Evolutionary conservation across 169 alveolate genomes (phyloP), one percentile per base, ranked within the genome.

Genomic region (Plasmodium billcollinsi): DNA sequence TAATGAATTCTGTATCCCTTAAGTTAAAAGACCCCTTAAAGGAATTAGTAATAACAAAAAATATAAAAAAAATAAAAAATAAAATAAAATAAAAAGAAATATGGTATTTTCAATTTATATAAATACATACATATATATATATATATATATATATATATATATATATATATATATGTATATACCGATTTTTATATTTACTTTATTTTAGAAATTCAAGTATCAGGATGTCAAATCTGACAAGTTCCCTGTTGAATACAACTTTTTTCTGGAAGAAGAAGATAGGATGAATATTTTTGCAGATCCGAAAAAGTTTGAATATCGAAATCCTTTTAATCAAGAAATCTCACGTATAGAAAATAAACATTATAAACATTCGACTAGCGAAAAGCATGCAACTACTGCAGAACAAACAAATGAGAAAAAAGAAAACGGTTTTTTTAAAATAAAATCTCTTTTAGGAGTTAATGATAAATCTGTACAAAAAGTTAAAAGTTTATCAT

Each of bases 1-100:
- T 85, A 18, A 85, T 85, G 92, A 85, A 85, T 85, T 71, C 85
- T 49, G 92, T 72, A 7, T 85, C 92, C 52, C 59, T 71, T 39
- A 71, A 52, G 26, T 39, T 85, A 39, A 85, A 85, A 52, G 92
- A 85, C 14, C 92, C 86, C 11, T 47, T 85, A 18, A 85, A 85
- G 45, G 92, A 71, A 56, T 50, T 85, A 74, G 90, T 80, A 73
- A 20, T 70, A 15, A 4, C 52, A 50, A 56, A 52, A 52, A 73
- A 9, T 52, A 73, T 50, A 73, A 18, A 29, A 73, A 43, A 3
- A 33, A 49, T 11, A 43, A 49, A 39, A 33, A 33, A 33, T 5
- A 4, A 33, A 33, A 33, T 4, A 33, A 33, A 5, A 33, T 4
- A 33, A 33, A 33, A 33, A 33, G 7, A 5, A 33, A 5, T 33